Conservation (phyloP, 2,329 filamentous ascomycete genomes). For the Aspergillus phoenicis region DNA sequence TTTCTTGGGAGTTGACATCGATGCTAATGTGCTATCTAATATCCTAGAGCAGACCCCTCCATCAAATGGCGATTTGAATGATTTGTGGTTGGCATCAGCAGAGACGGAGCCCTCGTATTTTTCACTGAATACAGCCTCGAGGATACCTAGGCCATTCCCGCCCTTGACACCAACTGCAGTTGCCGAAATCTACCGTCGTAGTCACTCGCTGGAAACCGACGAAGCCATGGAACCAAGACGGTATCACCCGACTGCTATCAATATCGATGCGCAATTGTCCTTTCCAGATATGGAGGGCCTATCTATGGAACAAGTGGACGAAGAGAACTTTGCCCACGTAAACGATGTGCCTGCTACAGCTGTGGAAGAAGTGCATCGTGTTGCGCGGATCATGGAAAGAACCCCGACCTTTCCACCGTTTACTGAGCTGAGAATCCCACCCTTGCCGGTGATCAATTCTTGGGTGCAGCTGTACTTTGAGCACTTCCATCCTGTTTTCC, state of each 20-base stretch:
- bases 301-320: not conserved
- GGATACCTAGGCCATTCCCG: not conserved
- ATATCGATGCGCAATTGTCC: not conserved
- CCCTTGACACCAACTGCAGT: not conserved
- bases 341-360: not conserved
- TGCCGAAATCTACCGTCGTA: not conserved
- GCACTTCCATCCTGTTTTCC: constrained; percentile 2
- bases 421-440: not conserved
- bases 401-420: not conserved
- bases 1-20: not conserved
- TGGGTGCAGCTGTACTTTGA: constrained; percentile 5
- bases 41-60: not conserved
- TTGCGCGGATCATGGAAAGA: not conserved
- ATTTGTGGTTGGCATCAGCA: not conserved
- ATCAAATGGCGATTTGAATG: not conserved
- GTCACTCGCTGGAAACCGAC: not conserved
- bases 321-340: constrained; percentile 1
- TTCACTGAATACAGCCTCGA: not conserved
- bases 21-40: not conserved
- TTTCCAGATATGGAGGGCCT: not conserved
- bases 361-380: not conserved
- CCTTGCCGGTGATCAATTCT: not conserved
- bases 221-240: constrained; percentile 2
- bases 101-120: not conserved
- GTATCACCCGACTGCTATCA: not conserved